phyloP scores from a whole-genome alignment of 345 rosid species.

The Linum tenue region DNA sequence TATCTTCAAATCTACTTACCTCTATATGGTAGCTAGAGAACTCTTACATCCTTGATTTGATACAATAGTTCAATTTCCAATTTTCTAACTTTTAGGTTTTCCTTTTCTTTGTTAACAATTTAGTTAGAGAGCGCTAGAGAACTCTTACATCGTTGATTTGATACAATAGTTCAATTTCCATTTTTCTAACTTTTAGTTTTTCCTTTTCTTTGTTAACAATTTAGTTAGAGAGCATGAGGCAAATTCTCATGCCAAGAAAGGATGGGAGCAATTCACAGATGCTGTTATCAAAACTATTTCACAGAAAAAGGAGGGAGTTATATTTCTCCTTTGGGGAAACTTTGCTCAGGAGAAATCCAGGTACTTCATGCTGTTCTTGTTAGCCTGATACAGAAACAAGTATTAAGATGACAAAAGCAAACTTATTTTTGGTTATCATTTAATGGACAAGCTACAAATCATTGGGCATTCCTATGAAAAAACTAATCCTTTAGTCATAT shows the following conservation, averaged over 20 bases:
- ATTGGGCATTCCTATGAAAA: no score
- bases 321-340: constrained; percentile 94
- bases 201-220: constrained; percentile 5
- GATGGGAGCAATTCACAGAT: constrained; percentile 97
- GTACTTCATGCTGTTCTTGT: constrained; percentile 22
- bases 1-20: no score
- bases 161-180: background rate
- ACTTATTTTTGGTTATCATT: background rate
- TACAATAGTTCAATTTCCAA: background rate
- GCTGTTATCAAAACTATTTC: constrained; percentile 75
- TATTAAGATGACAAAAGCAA: background rate
- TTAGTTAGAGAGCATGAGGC: constrained; percentile 82
- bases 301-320: constrained; percentile 75
- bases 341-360: constrained; percentile 83
- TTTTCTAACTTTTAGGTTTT: background rate
- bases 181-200: background rate
- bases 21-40: no score
- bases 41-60: background rate
- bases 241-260: constrained; percentile 92
- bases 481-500: no score
- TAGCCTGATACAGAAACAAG: background rate
- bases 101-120: constrained; percentile 8
- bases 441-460: background rate
- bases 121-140: constrained; percentile 46
- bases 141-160: background rate